Conservation (phyloP, 805 yeast genomes). For the Ogataea angusta region DNA sequence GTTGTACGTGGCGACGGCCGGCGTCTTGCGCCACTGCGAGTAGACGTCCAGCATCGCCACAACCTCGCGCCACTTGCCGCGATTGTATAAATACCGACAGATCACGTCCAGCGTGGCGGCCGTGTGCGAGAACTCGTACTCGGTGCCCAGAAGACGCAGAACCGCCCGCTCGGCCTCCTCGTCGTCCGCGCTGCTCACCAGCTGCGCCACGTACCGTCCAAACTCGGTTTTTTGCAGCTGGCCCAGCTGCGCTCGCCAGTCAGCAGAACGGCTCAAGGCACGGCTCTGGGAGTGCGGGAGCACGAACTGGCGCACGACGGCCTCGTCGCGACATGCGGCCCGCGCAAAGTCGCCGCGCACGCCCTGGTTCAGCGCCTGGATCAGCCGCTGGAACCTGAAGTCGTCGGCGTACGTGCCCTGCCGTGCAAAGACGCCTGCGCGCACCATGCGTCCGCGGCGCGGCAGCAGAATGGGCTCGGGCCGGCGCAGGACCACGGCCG, state of each 20-base stretch:
- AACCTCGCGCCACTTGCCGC: background rate
- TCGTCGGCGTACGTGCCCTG: background rate
- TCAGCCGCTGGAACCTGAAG: background rate
- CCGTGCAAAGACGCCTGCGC: background rate
- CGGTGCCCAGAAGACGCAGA: background rate
- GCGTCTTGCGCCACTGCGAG: background rate
- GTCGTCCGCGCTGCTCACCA: background rate
- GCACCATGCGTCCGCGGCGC: background rate
- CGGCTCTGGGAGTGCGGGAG: background rate
- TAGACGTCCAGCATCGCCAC: background rate
- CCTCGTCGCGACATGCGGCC: background rate
- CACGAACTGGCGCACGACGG: background rate
- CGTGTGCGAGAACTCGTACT: constrained; percentile 5
- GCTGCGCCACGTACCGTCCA: background rate
- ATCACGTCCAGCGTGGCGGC: constrained; percentile 1
- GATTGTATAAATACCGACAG: background rate
- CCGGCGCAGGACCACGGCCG: background rate
- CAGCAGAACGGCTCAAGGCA: background rate
- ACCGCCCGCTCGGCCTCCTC: background rate
- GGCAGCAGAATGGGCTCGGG: background rate
- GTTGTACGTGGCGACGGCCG: constrained; percentile 1
- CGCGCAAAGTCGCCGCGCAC: background rate
- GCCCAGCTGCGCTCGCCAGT: background rate
- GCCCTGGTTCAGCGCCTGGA: background rate
- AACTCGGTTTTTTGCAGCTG: background rate